These are phyloP conservation scores for Dactylellina drechsleri DNA, from an alignment of 2,329 filamentous ascomycete species.

Conservation along the genomic window DNA sequence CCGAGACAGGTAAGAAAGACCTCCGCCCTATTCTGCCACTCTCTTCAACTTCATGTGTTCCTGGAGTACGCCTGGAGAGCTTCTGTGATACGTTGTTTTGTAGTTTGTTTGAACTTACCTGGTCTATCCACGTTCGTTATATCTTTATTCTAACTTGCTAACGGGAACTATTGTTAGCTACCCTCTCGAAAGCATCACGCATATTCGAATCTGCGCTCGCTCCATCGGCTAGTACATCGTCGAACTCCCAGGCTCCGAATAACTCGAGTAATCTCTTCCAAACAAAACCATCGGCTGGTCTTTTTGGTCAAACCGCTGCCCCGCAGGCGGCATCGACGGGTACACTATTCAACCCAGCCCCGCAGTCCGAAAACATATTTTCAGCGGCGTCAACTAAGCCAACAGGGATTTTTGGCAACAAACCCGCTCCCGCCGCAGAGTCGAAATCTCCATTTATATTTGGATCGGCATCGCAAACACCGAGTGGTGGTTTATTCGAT, in stretches of 20 bases:
- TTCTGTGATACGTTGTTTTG: too few species aligned
- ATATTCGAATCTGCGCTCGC: constrained; percentile 46
- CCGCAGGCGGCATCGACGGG: not conserved
- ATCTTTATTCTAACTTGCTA: not conserved
- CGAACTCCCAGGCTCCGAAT: not conserved
- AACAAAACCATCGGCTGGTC: constrained; percentile 21
- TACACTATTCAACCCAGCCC: not conserved
- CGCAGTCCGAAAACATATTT: constrained; percentile 12
- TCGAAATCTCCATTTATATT: constrained; percentile 22
- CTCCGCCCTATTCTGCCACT: not conserved
- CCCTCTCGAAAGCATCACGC: constrained; percentile 35
- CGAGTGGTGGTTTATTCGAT: constrained; percentile 30
- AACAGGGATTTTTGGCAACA: constrained; percentile 27
- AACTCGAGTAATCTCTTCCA: constrained; percentile 13
- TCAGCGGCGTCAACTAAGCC: constrained; percentile 24
- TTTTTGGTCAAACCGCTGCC: constrained; percentile 12
- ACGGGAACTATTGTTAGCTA: constrained; percentile 1
- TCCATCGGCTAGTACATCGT: not conserved
- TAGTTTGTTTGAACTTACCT: too few species aligned
- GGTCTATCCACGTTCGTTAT: not conserved
- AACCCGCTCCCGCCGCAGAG: not conserved
- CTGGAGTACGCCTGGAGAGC: too few species aligned
- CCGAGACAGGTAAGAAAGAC: constrained; percentile 19
- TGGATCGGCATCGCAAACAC: constrained; percentile 20
- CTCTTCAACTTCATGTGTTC: too few species aligned